Evolutionary conservation across 2,329 filamentous ascomycete genomes (phyloP), one percentile per base, ranked within the genome.

Genomic region (Colletotrichum incanum): DNA sequence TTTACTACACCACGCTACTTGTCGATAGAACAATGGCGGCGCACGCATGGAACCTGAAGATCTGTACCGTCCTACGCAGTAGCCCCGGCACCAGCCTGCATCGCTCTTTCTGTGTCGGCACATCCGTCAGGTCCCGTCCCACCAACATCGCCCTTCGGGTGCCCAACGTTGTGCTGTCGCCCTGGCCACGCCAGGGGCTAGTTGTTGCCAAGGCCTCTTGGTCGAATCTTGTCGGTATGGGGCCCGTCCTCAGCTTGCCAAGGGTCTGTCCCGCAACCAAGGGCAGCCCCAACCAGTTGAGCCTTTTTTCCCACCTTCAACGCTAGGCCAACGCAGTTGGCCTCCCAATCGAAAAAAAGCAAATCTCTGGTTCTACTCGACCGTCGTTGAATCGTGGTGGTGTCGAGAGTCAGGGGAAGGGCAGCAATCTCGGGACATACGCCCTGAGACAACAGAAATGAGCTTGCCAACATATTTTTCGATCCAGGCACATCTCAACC

Each of bases 221-320:
- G 39, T 37, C 59, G 26, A 47, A 50, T 64, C 39, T 41, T 49
- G 43, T 45, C 23, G 37, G 37, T 34, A 31, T 34, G 50, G 34
- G 52, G 39, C 43, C 43, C 54, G 52, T 41, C 37, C 63, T 70
- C 67, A 69, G 67, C 67, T 69, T 65, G 67, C 37, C 67, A 69
- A 58, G 61, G 67, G 34, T 47, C 39, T 56, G 28, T 55, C 56
- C 49, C 37, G 47, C 39, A 49, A 39, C 11, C 28, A 47, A 28
- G 26, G 39, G 11, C 23, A 62, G 26, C 37, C 34, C 52, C 26
- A 9, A 28, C 41, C 20, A 66, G 37, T 50, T 37, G 62, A 52
- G 26, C 62, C 43, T 20, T 43, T 43, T 43, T 23, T 47, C 23
- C 67, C 14, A 58, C 39, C 45, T 56, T 23, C 28, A 31, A 50